phyloP scores from a whole-genome alignment of 495 filamentous ascomycete genomes.

The Durotheca rogersii region DNA sequence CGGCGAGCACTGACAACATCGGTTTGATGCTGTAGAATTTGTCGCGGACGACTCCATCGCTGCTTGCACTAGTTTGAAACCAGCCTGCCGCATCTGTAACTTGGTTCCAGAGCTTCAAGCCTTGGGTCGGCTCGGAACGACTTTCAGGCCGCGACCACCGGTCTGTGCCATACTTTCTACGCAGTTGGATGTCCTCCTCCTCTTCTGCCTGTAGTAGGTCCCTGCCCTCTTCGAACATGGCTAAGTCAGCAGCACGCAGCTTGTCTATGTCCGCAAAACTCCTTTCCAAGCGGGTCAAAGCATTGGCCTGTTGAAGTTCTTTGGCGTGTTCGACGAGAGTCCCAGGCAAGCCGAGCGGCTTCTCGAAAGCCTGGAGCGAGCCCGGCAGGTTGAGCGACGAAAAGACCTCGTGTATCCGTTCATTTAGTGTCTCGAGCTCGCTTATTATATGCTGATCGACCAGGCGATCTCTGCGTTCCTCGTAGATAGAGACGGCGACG shows the following conservation, averaged over 20 bases:
- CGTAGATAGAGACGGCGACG: constrained; percentile 91
- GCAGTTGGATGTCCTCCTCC: constrained; percentile 73
- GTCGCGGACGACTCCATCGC: constrained; percentile 74
- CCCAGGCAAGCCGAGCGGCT: constrained; percentile 87
- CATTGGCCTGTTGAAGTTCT: constrained; percentile 91
- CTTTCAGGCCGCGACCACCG: constrained; percentile 76
- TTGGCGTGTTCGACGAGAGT: constrained; percentile 85
- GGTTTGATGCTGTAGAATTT: constrained; percentile 77
- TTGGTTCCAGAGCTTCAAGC: constrained; percentile 71
- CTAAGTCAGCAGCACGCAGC: constrained; percentile 71
- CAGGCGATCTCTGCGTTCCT: constrained; percentile 82
- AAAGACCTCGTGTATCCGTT: constrained; percentile 75
- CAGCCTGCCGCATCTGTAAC: constrained; percentile 82
- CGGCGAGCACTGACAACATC: constrained; percentile 70
- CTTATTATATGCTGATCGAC: constrained; percentile 83
- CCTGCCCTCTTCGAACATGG: constrained; percentile 78
- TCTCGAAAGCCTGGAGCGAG: constrained; percentile 91
- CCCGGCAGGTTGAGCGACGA: constrained; percentile 87
- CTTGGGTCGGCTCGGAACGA: constrained; percentile 57
- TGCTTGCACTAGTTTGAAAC: constrained; percentile 78
- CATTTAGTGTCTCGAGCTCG: constrained; percentile 80
- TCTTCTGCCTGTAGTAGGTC: constrained; percentile 75
- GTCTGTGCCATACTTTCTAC: constrained; percentile 82
- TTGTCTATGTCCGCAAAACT: constrained; percentile 85
- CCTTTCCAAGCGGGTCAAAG: constrained; percentile 67